A percentile compares a stretch with the other conserved stretches of the same genome.
Conservation (phyloP, 768 basidiomycete genomes). For the Macrolepiota dolichaula region DNA sequence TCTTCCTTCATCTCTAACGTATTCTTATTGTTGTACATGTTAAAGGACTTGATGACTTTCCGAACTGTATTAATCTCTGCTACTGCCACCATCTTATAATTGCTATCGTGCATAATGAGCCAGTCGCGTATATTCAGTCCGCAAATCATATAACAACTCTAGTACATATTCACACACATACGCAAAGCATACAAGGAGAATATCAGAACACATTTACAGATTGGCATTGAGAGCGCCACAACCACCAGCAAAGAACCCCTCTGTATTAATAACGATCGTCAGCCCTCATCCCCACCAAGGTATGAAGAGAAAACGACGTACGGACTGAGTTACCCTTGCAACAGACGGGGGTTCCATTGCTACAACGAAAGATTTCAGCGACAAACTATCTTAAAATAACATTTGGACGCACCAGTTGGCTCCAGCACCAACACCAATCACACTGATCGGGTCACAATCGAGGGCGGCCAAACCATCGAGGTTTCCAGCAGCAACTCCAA, state of each 20-base stretch:
- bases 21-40: not conserved
- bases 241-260: slow-evolving; percentile 16
- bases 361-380: not conserved
- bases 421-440: slow-evolving; percentile 16
- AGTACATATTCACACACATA: not conserved
- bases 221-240: slow-evolving; percentile 19
- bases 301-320: slow-evolving; percentile 9
- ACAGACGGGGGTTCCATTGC: slow-evolving; percentile 17
- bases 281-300: not conserved
- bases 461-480: slow-evolving; percentile 12
- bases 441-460: slow-evolving; percentile 19
- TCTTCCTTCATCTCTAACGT: not conserved
- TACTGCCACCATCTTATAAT: not conserved
- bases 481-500: not conserved
- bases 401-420: slow-evolving; percentile 11
- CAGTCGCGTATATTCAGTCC: not conserved
- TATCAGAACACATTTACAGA: not conserved
- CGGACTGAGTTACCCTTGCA: slow-evolving; percentile 20
- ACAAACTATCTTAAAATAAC: not conserved
- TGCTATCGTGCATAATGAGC: not conserved
- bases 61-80: not conserved
- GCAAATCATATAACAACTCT: not conserved
- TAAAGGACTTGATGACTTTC: not conserved
- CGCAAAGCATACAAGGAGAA: not conserved
- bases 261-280: not conserved